A percentile compares a stretch with the other conserved stretches of the same genome.
Evolutionary conservation across 371 early-diverging fungal species (phyloP).

Genomic region (Syncephalastrum monosporum): DNA sequence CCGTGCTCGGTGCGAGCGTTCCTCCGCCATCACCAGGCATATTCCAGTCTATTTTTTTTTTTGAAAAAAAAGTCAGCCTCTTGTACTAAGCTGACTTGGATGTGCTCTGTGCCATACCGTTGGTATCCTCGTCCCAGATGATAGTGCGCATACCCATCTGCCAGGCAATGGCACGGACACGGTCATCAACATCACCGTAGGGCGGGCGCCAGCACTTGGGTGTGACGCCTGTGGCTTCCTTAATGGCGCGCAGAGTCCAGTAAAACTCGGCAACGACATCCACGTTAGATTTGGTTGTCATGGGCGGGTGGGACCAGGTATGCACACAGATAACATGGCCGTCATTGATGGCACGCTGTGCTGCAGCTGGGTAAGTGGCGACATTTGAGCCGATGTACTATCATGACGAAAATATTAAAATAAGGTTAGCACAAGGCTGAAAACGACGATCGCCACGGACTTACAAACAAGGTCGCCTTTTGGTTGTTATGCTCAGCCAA

Average conservation of each 20-base stretch:
- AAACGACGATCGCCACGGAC: constrained; percentile 1
- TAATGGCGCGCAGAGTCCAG: constrained; percentile 51
- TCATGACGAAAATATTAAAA: background rate
- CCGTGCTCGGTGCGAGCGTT: constrained; percentile 26
- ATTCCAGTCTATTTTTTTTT: constrained; percentile 29
- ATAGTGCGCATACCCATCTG: constrained; percentile 49
- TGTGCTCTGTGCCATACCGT: background rate
- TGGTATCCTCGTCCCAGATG: constrained; percentile 46
- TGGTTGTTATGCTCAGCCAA: constrained; percentile 29
- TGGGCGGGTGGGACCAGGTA: constrained; percentile 61
- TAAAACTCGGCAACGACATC: constrained; percentile 59
- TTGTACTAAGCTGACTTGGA: too few species aligned
- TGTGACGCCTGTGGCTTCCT: constrained; percentile 54
- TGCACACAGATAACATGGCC: constrained; percentile 53
- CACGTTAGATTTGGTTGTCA: constrained; percentile 54
- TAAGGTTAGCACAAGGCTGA: background rate
- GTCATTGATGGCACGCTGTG: constrained; percentile 45
- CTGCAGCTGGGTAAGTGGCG: constrained; percentile 42
- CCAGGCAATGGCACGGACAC: constrained; percentile 54
- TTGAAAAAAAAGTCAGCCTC: too few species aligned
- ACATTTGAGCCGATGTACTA: constrained; percentile 53
- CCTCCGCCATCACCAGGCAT: constrained; percentile 49
- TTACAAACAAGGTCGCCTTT: constrained; percentile 28
- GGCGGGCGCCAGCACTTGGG: constrained; percentile 56
- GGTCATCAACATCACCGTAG: constrained; percentile 54